Percentiles rank a stretch among this genome's conserved stretches.
Conservation (phyloP, 805 yeast genomes). For the Candida verbasci region DNA sequence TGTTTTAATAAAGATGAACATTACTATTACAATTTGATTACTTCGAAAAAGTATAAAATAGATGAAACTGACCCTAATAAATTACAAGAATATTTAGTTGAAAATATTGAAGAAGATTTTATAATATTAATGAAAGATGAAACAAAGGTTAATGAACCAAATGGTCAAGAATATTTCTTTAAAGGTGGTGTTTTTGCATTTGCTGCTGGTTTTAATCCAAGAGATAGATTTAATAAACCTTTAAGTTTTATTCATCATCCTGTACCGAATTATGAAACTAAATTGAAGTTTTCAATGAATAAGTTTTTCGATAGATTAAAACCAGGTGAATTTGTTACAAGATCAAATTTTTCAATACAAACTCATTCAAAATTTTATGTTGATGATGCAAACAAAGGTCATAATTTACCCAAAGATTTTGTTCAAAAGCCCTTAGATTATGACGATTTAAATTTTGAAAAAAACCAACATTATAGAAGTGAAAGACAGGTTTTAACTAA, state of each 20-base stretch:
- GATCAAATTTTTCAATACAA: slow-evolving; percentile 40
- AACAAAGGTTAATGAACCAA: slow-evolving; percentile 18
- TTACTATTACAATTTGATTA: slow-evolving; percentile 23
- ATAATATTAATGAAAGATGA: slow-evolving; percentile 35
- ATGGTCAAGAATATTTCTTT: slow-evolving; percentile 36
- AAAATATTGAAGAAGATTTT: slow-evolving; percentile 39
- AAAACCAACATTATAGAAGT: slow-evolving; percentile 38
- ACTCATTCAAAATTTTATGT: slow-evolving; percentile 32
- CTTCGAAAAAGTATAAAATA: slow-evolving; percentile 19
- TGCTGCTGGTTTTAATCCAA: slow-evolving; percentile 42
- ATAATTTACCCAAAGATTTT: slow-evolving; percentile 24
- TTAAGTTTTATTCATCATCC: slow-evolving; percentile 37
- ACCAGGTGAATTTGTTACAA: slow-evolving; percentile 35
- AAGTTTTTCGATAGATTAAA: slow-evolving; percentile 31
- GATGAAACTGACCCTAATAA: slow-evolving; percentile 11
- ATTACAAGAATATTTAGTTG: slow-evolving; percentile 19
- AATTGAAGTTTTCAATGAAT: slow-evolving; percentile 38
- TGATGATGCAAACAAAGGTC: slow-evolving; percentile 38
- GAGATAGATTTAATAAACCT: slow-evolving; percentile 33
- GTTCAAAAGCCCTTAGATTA: slow-evolving; percentile 20
- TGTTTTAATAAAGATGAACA: slow-evolving; percentile 19
- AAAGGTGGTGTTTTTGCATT: slow-evolving; percentile 43
- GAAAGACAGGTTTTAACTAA: slow-evolving; percentile 39
- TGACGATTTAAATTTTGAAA: slow-evolving; percentile 33
- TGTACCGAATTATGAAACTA: slow-evolving; percentile 37